Conservation (phyloP, 306 rosid genomes). For the Inga laurina region DNA sequence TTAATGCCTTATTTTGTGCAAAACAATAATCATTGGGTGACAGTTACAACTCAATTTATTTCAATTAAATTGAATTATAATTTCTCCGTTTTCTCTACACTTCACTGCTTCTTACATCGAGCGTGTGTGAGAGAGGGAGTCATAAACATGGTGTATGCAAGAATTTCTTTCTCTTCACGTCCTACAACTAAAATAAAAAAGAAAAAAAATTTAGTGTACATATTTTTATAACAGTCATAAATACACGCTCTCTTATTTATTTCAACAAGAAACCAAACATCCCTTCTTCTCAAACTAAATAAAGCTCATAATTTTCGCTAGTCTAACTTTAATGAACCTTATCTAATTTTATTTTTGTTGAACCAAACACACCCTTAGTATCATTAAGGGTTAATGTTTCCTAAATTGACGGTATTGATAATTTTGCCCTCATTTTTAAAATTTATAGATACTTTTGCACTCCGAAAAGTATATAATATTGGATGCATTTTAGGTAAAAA, state of each 20-base stretch:
- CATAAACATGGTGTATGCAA: background rate
- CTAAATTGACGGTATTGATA: no score
- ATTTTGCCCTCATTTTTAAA: no score
- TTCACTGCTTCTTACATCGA: background rate
- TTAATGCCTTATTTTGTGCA: background rate
- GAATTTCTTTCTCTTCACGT: slow-evolving; percentile 29
- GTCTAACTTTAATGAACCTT: no score
- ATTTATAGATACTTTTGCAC: no score
- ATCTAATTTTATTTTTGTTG: no score
- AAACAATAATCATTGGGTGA: background rate
- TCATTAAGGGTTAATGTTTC: no score
- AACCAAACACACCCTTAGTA: no score
- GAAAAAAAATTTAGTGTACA: background rate
- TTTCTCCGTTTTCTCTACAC: background rate
- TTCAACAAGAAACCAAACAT: background rate
- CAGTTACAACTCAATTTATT: background rate
- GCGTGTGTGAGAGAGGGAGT: background rate
- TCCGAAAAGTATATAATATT: no score
- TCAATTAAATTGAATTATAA: background rate
- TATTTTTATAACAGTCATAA: background rate
- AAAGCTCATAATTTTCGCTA: no score
- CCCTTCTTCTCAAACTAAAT: no score
- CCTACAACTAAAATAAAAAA: background rate
- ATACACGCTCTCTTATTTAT: slow-evolving; percentile 41
- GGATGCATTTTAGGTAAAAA: no score